Base-by-base conservation (phyloP, 2,329 filamentous ascomycete genomes). In the Penicillium rolfsii region DNA sequence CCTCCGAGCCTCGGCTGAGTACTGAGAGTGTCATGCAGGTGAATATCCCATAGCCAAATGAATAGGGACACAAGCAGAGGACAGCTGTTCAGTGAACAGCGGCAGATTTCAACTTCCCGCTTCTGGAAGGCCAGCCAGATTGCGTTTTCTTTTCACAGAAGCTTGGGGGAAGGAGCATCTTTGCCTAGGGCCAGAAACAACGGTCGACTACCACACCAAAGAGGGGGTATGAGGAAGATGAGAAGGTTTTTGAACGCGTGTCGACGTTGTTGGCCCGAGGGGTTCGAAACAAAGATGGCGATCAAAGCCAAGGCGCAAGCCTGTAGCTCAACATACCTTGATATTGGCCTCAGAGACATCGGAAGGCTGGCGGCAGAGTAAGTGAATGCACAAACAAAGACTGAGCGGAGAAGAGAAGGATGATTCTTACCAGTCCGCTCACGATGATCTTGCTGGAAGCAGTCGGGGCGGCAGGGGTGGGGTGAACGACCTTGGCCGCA, bases 241-340 rank as follows among this genome's bases (percentile, higher is more conserved):
- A 66, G 59, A 65, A 59, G 12, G 33, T 64, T 71, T 69, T 70
- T 63, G 71, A 35, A 69, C 60, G 67, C 70, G 68, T 69, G 69
- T 71, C 64, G 69, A 70, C 71, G 69, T 70, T 72, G 72, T 71
- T 74, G 72, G 72, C 73, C 73, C 76, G 65, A 71, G 67, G 71
- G 74, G 71, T 76, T 70, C 74, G 79, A 74, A 78, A 73, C 67
- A 73, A 77, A 82, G 76, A 81, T 82, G 86, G 85, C 87, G 87
- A 89, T 85, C 85, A 87, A 89, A 84, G 87, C 87, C 87, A 84
- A 85, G 83, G 87, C 80, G 77, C 81, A 75, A 81, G 86, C 88
- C 89, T 89, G 84, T 90, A 87, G 84, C 88, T 93, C 90, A 93
- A 99, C 95, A 96, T 99, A 99, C 95, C 95, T 99, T 98, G 84